Base-by-base conservation (phyloP, 805 yeast species). In the Pichia nakasei region DNA sequence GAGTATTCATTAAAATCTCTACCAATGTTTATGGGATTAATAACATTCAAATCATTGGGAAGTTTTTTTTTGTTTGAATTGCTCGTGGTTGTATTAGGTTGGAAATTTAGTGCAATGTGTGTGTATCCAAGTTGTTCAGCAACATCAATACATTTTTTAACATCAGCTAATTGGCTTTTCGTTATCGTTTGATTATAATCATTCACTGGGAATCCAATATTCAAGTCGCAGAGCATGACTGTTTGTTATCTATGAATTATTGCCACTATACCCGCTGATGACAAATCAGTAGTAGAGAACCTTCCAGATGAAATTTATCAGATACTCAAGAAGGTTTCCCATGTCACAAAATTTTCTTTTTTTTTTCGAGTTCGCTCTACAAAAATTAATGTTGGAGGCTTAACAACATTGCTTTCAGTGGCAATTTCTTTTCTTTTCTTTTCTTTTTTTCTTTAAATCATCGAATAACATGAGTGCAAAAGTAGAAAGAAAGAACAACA, bases 21-120 rank as follows among this genome's bases (percentile, higher is more conserved):
- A 1, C 52, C 41, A 4, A 68, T 38, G 40, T 69, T 59, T 4
- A 70, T 79, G 51, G 72, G 82, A 57, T 61, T 71, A 37, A 45
- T 26, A 22, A 56, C 51, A n/a, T 64, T 57, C 11, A 58, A 53
- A 43, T 70, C 68, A 13, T 61, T 57, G 3, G 84, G 84, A 19
- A 82, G 62, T 53, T 75, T 79, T 17, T 64, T 58, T 50, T 78
- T 80, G 42, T 60, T 66, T 2, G 78, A 65, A 3, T 70, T 70
- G 18, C 46, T 42, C 0, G 49, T 48, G 11, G 48, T 37, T 33
- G 42, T 35, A 9, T 27, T 24, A 9, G 58, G 52, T 24, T 47
- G 47, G 54, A 80, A 80, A 60, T 86, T 88, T 41, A 89, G 63
- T 2, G 91, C 97, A 4, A 85, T 69, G 51, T 80, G 83, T 1